Evolutionary conservation across 805 yeast genomes (phyloP), one percentile per base, ranked within the genome.

Genomic region (Phaffomyces opuntiae): DNA sequence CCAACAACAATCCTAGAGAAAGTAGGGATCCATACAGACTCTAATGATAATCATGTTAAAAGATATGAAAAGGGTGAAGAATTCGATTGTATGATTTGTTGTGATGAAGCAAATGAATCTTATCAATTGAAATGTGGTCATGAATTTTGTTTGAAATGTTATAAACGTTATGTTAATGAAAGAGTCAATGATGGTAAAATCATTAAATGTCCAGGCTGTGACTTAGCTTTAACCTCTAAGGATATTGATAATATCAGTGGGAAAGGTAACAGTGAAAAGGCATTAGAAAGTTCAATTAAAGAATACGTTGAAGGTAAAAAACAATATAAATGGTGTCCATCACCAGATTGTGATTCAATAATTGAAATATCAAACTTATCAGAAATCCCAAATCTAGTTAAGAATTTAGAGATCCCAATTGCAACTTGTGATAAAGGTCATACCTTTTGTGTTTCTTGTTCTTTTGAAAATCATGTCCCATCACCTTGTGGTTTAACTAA

Each of bases 371-470:
- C 42, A n/a, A 55, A 57, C 31, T 11, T 36, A 0, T 19, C 44
- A 1, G 54, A 51, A 3, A 40, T 57, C 3, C 42, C 47, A 9
- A 34, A 29, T 3, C 9, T 51, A 2, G 50, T 51, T 0, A 33
- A 36, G 6, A 19, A 46, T 24, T 9, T 47, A 7, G 29, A 46
- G n/a, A 70, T 86, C 1, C 91, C 95, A 4, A 72, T 80, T 8
- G 96, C 87, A 3, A 64, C 69, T 26, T 93, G 99, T 61, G 57
- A 65, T 2, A 68, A 75, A 40, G 73, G 73, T 4, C 90, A 89
- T 55, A 74, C 74, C 47, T 91, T 90, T 59, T 93, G 99, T 59
- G 83, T 81, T 53, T 67, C 71, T 25, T 93, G 99, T 59, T 74
- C 75, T 21, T 70, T 70, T 46, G 91, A 84, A 53, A 81, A 82